Evolutionary conservation across 2,329 filamentous ascomycete genomes (phyloP).

Genomic region (Cladosporium austrohemisphaericum): DNA sequence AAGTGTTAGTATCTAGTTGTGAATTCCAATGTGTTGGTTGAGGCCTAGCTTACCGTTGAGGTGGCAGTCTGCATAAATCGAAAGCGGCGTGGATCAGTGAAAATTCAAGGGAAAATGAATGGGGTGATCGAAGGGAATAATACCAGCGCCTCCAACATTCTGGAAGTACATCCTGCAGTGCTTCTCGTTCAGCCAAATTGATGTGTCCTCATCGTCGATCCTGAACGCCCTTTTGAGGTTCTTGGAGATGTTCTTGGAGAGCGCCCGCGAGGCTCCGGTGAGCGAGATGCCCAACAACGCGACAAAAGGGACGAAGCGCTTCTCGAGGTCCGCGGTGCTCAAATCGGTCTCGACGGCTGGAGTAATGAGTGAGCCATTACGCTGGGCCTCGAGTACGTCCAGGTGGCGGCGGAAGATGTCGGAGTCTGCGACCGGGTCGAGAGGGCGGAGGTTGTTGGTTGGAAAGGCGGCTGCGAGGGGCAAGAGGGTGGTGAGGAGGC

Average conservation of each 20-base stretch:
- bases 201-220: too few relatives aligned
- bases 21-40: too few relatives aligned
- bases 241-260: too few relatives aligned
- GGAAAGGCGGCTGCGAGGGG: background rate
- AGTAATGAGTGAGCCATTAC: background rate
- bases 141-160: background rate
- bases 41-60: too few relatives aligned
- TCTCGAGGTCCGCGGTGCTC: background rate
- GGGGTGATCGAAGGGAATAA: too few relatives aligned
- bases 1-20: background rate
- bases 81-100: too few relatives aligned
- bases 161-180: background rate
- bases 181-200: background rate
- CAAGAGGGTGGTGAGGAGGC: background rate
- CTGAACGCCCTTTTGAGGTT: too few relatives aligned
- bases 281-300: too few relatives aligned
- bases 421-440: background rate
- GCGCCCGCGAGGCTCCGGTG: too few relatives aligned
- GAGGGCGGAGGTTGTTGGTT: background rate
- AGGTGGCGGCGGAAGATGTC: background rate
- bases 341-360: background rate
- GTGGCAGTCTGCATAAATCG: too few relatives aligned
- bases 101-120: too few relatives aligned
- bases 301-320: too few relatives aligned
- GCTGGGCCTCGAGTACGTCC: background rate